These are phyloP conservation scores for Oenanthe javanica DNA, from an alignment of 140 eudicot species.

Conservation along the genomic window DNA sequence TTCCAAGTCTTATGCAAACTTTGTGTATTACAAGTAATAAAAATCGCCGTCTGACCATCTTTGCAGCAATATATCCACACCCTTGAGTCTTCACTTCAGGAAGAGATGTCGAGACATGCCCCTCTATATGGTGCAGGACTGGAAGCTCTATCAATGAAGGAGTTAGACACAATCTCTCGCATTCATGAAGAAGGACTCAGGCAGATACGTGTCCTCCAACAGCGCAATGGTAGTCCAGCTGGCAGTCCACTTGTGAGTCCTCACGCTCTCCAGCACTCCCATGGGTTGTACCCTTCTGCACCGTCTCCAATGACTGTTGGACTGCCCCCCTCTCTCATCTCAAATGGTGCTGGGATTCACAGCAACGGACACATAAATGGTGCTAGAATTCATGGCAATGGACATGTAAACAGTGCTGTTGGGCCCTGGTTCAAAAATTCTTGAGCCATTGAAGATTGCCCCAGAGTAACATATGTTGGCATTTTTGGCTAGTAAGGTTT, in stretches of 20 bases:
- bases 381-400: conserved; percentile 64
- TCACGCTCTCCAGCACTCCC: conserved; percentile 46
- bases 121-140: conserved; percentile 88
- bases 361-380: conserved; percentile 79
- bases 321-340: conserved; percentile 45
- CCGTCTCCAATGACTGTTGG: conserved; percentile 75
- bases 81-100: conserved; percentile 70
- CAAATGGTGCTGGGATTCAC: conserved; percentile 62
- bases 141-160: conserved; percentile 84
- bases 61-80: conserved; percentile 89
- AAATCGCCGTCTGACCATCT: background rate
- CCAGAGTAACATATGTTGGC: background rate
- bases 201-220: conserved; percentile 85
- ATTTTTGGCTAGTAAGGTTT: conserved; percentile 12
- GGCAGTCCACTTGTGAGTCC: conserved; percentile 62
- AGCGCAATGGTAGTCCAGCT: conserved; percentile 56
- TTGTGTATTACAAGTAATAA: background rate
- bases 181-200: conserved; percentile 89
- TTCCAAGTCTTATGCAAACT: background rate
- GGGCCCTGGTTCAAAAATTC: conserved; percentile 94
- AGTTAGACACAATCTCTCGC: conserved; percentile 79
- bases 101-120: conserved; percentile 94
- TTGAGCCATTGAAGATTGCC: background rate
- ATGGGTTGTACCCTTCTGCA: conserved; percentile 49
- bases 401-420: conserved; percentile 66